Evolutionary conservation across 192 early-diverging fungal species (phyloP).

Genomic region (Spizellomyces punctatus): DNA sequence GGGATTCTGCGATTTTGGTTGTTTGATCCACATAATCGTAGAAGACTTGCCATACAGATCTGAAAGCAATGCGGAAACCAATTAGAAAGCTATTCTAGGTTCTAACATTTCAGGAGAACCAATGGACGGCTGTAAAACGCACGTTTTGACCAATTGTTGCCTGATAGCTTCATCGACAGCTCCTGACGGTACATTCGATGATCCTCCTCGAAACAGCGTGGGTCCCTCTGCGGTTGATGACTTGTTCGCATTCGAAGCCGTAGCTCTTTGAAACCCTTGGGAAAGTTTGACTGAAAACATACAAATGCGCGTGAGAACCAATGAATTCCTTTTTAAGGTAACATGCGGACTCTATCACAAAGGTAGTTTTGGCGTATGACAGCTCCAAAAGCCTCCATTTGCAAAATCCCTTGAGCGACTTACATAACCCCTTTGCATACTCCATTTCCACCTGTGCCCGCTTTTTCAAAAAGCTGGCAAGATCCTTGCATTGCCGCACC

Average conservation of each 20-base stretch:
- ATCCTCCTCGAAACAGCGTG: too few species aligned
- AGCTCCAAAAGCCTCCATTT: not conserved
- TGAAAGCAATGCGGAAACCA: not conserved
- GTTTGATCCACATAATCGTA: conserved; percentile 39
- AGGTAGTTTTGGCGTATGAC: too few species aligned
- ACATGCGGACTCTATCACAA: not conserved
- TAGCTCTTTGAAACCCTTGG: conserved; percentile 12
- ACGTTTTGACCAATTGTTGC: conserved; percentile 5
- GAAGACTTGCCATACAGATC: conserved; percentile 40
- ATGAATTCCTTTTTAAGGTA: too few species aligned
- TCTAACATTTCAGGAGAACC: not conserved
- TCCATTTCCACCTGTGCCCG: conserved; percentile 40
- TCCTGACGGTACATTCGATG: not conserved
- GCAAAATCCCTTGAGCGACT: conserved; percentile 16
- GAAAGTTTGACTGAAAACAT: conserved; percentile 18
- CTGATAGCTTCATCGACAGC: not conserved
- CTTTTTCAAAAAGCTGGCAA: conserved; percentile 42
- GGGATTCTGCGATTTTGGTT: conserved; percentile 35
- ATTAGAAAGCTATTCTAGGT: not conserved
- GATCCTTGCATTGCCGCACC: conserved; percentile 45
- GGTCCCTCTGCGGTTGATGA: too few species aligned
- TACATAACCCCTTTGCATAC: conserved; percentile 46
- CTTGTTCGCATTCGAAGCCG: not conserved
- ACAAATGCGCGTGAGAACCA: too few species aligned
- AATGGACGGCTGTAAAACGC: too few species aligned